Base-by-base conservation (phyloP, 345 rosid species). In the Punica granatum region DNA sequence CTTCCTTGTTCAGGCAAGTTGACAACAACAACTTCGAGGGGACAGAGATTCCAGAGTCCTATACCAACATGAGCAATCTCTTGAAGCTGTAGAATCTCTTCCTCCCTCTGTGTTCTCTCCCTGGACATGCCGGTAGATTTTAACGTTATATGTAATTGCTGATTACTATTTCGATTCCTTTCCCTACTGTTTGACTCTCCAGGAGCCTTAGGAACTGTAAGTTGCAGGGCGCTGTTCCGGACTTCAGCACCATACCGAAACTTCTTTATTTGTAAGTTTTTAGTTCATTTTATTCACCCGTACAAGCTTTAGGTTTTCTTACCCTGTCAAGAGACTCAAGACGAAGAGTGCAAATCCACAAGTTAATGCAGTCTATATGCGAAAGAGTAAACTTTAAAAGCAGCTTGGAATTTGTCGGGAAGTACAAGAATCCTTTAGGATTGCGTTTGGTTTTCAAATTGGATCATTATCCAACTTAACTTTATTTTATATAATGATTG, bases 11-110 rank as follows among this genome's bases (percentile, higher is more conserved):
- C 87, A 94, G 99, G 60, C 99, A 94, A 70, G 85, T 94, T 33
- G 99, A 94, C 75, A 94, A 94, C 78, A 94, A 94, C 85, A 78
- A 88, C 76, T 94, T 94, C 58, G 84, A 81, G 33, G 96, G 99
- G 77, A 78, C 70, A 56, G 67, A 83, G 11, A 94, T 94, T 73
- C 99, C 99, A 46, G 68, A 26, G 63, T 72, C 91, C 66, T 94
- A 86, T 65, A 78, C 82, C 65, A 84, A 83, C 80, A 89, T 94
- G 92, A 66, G 89, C 46, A 83, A 82, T 46, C 83, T 94, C 67
- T 73, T 84, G 81, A 94, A 94, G 73, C 43, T 94, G 99, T 94
- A 88, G 89, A 92, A 44, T 70, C 39, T 58, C 14, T 46, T 81
- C 49, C 60, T 37, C 11, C 74, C 69, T 59, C 63, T 70, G 51